A percentile compares a stretch with the other conserved stretches of the same genome.
Evolutionary conservation across 2,329 filamentous ascomycete genomes (phyloP).

Genomic region (Aphanocladium album): DNA sequence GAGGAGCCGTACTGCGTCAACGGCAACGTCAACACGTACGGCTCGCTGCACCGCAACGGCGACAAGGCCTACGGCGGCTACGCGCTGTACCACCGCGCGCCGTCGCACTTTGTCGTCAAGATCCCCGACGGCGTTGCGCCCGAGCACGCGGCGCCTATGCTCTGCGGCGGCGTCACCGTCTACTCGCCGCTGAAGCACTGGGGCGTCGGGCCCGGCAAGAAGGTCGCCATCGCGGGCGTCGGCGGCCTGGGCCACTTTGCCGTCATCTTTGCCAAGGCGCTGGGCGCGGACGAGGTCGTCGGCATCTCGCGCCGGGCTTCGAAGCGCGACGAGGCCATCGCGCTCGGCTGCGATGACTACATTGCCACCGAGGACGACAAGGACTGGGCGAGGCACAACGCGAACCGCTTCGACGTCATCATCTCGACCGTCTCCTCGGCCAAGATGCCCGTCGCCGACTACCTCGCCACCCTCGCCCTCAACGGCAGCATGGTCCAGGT

Average conservation of each 20-base stretch:
- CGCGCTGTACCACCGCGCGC: slow-evolving; percentile 29
- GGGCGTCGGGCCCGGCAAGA: slow-evolving; percentile 61
- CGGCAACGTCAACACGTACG: slow-evolving; percentile 47
- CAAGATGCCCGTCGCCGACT: slow-evolving; percentile 55
- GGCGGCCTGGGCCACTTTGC: slow-evolving; percentile 67
- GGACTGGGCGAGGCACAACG: slow-evolving; percentile 50
- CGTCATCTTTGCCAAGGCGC: slow-evolving; percentile 61
- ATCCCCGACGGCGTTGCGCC: slow-evolving; percentile 38
- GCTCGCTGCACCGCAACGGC: slow-evolving; percentile 27
- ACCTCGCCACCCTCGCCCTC: slow-evolving; percentile 28
- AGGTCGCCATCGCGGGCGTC: slow-evolving; percentile 61
- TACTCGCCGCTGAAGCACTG: slow-evolving; percentile 59
- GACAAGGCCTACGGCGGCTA: slow-evolving; percentile 46
- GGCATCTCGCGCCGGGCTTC: slow-evolving; percentile 50
- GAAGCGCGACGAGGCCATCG: slow-evolving; percentile 51
- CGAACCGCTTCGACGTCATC: slow-evolving; percentile 51
- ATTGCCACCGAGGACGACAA: slow-evolving; percentile 41
- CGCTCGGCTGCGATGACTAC: slow-evolving; percentile 52
- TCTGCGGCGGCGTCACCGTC: slow-evolving; percentile 66
- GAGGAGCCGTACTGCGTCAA: slow-evolving; percentile 38
- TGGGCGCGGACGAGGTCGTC: slow-evolving; percentile 58
- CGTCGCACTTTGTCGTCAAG: slow-evolving; percentile 44
- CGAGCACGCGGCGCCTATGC: slow-evolving; percentile 53
- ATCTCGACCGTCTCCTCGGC: slow-evolving; percentile 49
- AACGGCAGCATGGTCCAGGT: slow-evolving; percentile 22